These are phyloP conservation scores for Apiotrichum laibachii DNA, from an alignment of 1,284 basidiomycete genomes.

Conservation along the genomic window DNA sequence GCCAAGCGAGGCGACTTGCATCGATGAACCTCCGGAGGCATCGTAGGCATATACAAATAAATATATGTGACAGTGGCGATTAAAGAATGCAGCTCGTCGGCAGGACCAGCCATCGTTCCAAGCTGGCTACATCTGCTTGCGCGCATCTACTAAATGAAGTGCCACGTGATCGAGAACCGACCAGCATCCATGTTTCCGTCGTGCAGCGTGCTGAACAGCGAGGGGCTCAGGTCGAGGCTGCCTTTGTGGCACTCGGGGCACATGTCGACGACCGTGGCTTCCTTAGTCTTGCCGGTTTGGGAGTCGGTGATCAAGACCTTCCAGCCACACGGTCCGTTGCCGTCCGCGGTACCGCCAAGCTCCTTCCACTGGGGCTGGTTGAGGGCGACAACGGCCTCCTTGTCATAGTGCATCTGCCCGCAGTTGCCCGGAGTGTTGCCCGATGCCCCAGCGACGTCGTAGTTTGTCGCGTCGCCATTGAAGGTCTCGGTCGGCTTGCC, in stretches of 20 bases:
- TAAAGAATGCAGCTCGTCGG: too few relatives aligned
- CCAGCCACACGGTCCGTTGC: slow-evolving; percentile 51
- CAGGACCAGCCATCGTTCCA: too few relatives aligned
- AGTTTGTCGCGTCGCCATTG: slow-evolving; percentile 36
- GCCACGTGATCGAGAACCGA: slow-evolving; percentile 38
- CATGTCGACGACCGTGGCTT: slow-evolving; percentile 60
- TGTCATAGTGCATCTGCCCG: slow-evolving; percentile 35
- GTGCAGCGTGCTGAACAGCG: slow-evolving; percentile 49
- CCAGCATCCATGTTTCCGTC: slow-evolving; percentile 40
- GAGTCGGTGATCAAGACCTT: slow-evolving; percentile 64
- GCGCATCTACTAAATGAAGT: too few relatives aligned
- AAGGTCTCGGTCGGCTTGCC: background rate
- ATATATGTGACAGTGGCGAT: too few relatives aligned
- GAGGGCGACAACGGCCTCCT: slow-evolving; percentile 42
- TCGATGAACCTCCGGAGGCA: too few relatives aligned
- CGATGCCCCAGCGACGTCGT: slow-evolving; percentile 44
- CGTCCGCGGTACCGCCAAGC: background rate
- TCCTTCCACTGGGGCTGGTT: slow-evolving; percentile 33
- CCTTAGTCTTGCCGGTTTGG: slow-evolving; percentile 59
- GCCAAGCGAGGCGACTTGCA: too few relatives aligned
- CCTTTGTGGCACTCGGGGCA: slow-evolving; percentile 52
- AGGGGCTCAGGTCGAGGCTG: slow-evolving; percentile 54
- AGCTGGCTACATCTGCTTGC: too few relatives aligned
- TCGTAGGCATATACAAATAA: too few relatives aligned
- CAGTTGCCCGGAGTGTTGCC: slow-evolving; percentile 44